Conservation (phyloP, 1,284 basidiomycete genomes). For the Rhodotorula sp. region DNA sequence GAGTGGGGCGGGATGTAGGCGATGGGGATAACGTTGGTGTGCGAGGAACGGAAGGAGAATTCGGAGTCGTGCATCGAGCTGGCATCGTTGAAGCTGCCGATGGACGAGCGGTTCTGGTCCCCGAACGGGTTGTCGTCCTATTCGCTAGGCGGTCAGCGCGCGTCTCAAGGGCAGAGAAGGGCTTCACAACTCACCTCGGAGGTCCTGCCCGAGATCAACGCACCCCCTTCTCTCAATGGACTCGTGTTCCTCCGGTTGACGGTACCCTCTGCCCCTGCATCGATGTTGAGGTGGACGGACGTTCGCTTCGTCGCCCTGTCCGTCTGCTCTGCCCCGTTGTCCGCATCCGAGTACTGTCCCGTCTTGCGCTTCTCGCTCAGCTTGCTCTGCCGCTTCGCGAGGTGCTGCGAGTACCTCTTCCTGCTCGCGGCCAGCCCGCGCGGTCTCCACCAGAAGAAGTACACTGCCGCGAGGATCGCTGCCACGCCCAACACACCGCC, state of each 20-base stretch:
- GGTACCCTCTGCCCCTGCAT: background rate
- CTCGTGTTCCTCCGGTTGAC: constrained; percentile 10
- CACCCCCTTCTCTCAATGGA: background rate
- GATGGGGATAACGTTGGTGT: constrained; percentile 46
- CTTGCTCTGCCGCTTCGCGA: constrained; percentile 24
- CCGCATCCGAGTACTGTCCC: background rate
- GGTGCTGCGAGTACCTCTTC: constrained; percentile 35
- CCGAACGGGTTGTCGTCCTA: constrained; percentile 40
- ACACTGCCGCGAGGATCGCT: constrained; percentile 32
- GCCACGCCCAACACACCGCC: constrained; percentile 43
- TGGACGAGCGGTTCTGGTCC: constrained; percentile 39
- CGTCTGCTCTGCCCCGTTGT: background rate
- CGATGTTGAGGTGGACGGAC: constrained; percentile 34
- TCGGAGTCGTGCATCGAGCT: constrained; percentile 36
- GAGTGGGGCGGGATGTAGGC: constrained; percentile 47
- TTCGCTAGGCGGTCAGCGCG: background rate
- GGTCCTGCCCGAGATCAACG: constrained; percentile 12
- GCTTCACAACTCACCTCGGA: constrained; percentile 16
- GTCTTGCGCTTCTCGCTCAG: constrained; percentile 18
- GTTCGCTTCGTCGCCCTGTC: constrained; percentile 16
- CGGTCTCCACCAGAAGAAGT: constrained; percentile 45
- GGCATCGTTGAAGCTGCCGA: constrained; percentile 32
- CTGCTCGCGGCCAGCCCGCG: constrained; percentile 32
- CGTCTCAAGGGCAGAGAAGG: background rate
- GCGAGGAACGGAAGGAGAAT: constrained; percentile 45